A percentile compares a stretch with the other conserved stretches of the same genome.
Conservation (phyloP, 2,329 filamentous ascomycete species). For the Aurifilum marmelostoma region DNA sequence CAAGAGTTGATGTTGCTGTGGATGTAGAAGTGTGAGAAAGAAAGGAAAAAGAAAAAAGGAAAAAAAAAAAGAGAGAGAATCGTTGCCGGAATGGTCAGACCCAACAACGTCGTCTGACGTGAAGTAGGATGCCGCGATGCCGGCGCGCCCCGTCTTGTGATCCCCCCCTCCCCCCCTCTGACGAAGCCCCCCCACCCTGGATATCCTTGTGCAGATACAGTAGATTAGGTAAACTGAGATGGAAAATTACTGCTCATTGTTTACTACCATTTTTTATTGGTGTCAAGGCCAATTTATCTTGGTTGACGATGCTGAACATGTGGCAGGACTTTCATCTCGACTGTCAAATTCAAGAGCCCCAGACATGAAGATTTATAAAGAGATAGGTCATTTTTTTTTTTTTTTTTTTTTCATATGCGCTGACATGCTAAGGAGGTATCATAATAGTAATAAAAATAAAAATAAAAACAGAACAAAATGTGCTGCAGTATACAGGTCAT, state of each 20-base stretch:
- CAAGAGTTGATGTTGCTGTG: slow-evolving; percentile 2
- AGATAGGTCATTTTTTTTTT: background rate
- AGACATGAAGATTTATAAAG: no score
- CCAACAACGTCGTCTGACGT: slow-evolving; percentile 3
- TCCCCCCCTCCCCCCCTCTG: slow-evolving; percentile 1
- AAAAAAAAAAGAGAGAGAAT: background rate
- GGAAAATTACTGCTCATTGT: background rate
- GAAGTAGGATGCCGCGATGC: slow-evolving; percentile 11
- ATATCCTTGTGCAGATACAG: no score
- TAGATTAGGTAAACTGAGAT: background rate
- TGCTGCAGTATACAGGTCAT: background rate
- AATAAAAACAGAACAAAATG: background rate
- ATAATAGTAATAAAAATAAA: background rate
- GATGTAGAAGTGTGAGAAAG: background rate
- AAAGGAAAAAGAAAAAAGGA: background rate
- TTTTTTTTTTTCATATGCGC: background rate
- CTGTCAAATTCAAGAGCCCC: no score
- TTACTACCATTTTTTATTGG: no score
- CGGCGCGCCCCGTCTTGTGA: slow-evolving; percentile 14
- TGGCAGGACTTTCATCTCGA: no score
- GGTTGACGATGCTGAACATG: no score
- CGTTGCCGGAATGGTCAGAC: slow-evolving; percentile 11
- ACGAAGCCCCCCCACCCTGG: background rate
- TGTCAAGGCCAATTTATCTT: no score
- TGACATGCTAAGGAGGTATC: slow-evolving; percentile 7